A percentile compares a stretch with the other conserved stretches of the same genome.
These are phyloP conservation scores for Debaryomycetaceae sp. DNA, from an alignment of 1,139 yeast genomes.

Conservation along the genomic window DNA sequence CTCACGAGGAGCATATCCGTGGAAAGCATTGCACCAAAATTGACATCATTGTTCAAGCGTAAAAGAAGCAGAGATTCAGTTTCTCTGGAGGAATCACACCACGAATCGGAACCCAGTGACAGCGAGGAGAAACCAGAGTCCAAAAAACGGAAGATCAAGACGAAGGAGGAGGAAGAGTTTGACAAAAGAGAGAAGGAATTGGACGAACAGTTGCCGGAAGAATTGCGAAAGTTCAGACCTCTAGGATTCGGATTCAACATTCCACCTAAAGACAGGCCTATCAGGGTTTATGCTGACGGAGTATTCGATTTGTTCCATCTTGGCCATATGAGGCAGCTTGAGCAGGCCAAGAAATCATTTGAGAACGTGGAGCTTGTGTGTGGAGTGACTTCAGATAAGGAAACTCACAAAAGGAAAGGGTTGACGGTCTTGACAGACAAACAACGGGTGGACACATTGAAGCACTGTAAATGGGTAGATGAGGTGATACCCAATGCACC, in stretches of 20 bases:
- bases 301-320: constrained; percentile 94
- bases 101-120: constrained; percentile 12
- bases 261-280: constrained; percentile 84
- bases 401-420: constrained; percentile 91
- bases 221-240: constrained; percentile 68
- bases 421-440: constrained; percentile 83
- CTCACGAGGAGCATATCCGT: constrained; percentile 38
- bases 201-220: constrained; percentile 60
- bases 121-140: constrained; percentile 14
- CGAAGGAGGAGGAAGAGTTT: constrained; percentile 35
- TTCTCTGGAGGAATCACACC: constrained; percentile 10
- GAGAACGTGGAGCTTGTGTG: constrained; percentile 81
- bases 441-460: constrained; percentile 84
- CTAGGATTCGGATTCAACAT: constrained; percentile 65
- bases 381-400: constrained; percentile 87
- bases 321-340: constrained; percentile 97
- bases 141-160: constrained; percentile 25
- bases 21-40: constrained; percentile 38
- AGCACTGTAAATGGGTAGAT: constrained; percentile 96
- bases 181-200: constrained; percentile 50
- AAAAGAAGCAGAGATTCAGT: constrained; percentile 25
- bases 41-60: constrained; percentile 37
- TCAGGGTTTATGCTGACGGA: constrained; percentile 94
- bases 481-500: constrained; percentile 94
- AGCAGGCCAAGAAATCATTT: constrained; percentile 93